Evolutionary conservation across 441 rosid species (phyloP), one percentile per base, ranked within the genome.

Genomic region (Flueggea neowawraea): DNA sequence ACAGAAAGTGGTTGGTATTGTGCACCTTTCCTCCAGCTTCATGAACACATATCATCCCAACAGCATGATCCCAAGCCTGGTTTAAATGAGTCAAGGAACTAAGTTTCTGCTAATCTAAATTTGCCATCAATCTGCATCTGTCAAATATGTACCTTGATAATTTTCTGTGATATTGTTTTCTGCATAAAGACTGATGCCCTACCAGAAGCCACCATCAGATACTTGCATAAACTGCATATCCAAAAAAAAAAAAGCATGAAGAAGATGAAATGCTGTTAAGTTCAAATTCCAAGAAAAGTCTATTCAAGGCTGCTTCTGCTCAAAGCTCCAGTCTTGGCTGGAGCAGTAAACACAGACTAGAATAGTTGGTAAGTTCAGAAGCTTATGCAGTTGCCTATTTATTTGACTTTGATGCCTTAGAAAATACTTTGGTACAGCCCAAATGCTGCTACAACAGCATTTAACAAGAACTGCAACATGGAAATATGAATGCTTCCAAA

Each of bases 51-150:
- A 89, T 81, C 63, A 84, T 69, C 51, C 98, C 97, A 69, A 84
- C 93, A 75, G 93, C 97, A 84, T 90, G 98, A 82, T 94, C 96
- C 98, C 96, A 94, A 54, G 82, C 80, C 98, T 94, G 70, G 41
- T 77, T 31, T 43, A 32, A 31, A 68, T 47, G 32, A 63, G 54
- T 64, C 10, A 52, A 52, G 12, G 16, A 41, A 51, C 63, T 13
- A 63, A 65, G 6, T 17, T 31, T 44, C 55, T 36, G 53, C 32
- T 6, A 32, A 48, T n/a, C 45, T 31, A 47, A 10, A 54, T 54
- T 28, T 16, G 49, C 45, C 28, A 33, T 41, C 51, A n/a, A 32
- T 63, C 45, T 47, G 32, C 22, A 16, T 70, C 50, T 48, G 31
- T 39, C 41, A 16, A 32, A 58, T 16, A 12, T 48, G 9, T 72